Evolutionary conservation across 805 yeast genomes (phyloP).

Genomic region (Lachancea fermentati): DNA sequence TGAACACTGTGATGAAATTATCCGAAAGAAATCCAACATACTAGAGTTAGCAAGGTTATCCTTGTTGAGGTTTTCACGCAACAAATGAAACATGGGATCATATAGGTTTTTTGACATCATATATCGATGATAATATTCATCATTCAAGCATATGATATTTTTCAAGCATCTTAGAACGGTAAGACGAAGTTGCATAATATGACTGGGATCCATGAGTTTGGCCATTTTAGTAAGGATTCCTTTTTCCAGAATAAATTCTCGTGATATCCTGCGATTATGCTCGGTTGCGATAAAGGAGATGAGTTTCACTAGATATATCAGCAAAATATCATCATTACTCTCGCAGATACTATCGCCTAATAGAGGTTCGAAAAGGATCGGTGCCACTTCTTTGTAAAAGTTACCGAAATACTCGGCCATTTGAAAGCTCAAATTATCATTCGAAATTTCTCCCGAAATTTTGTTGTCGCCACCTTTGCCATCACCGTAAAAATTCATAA

Average conservation of each 20-base stretch:
- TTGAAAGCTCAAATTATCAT: constrained; percentile 15
- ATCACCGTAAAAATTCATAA: constrained; percentile 7
- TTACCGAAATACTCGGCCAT: constrained; percentile 37
- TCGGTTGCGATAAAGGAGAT: constrained; percentile 60
- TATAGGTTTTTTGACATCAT: constrained; percentile 53
- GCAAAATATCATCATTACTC: constrained; percentile 37
- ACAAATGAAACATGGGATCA: constrained; percentile 42
- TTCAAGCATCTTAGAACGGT: constrained; percentile 68
- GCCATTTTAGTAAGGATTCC: constrained; percentile 53
- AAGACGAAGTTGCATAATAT: constrained; percentile 48
- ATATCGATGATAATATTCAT: constrained; percentile 51
- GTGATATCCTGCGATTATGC: constrained; percentile 52
- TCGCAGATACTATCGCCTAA: constrained; percentile 27
- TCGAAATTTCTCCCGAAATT: constrained; percentile 17
- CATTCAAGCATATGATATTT: constrained; percentile 54
- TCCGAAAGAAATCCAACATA: constrained; percentile 61
- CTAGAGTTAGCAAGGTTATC: constrained; percentile 72
- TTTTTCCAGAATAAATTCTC: constrained; percentile 59
- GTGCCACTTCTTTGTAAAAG: constrained; percentile 62
- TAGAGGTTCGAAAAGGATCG: constrained; percentile 46
- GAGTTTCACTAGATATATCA: constrained; percentile 63
- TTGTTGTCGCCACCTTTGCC: constrained; percentile 23
- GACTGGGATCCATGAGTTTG: constrained; percentile 37
- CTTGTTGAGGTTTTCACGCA: constrained; percentile 41
- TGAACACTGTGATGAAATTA: constrained; percentile 28